Conservation (phyloP, 75 land plant species). For the Pinus taeda region DNA sequence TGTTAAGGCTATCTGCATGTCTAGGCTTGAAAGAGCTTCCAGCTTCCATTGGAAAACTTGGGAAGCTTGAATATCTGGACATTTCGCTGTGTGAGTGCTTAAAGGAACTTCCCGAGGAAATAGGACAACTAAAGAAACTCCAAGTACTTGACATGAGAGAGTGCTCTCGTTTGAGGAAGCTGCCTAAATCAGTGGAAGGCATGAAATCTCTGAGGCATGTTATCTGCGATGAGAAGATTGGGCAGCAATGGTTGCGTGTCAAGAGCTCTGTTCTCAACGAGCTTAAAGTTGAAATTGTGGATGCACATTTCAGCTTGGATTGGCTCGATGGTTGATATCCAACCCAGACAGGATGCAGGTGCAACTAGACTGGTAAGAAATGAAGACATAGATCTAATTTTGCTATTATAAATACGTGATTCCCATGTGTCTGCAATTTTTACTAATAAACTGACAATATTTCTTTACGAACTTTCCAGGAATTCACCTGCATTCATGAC, state of each 20-base stretch:
- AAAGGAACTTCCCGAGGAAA: slow-evolving; percentile 37
- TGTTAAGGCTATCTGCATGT: slow-evolving; percentile 47
- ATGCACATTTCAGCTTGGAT: slow-evolving; percentile 35
- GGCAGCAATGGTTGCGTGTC: slow-evolving; percentile 22
- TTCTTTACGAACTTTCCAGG: background rate
- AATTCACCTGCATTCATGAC: too few species aligned
- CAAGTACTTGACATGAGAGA: slow-evolving; percentile 67
- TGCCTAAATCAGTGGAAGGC: slow-evolving; percentile 23
- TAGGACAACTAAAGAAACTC: slow-evolving; percentile 28
- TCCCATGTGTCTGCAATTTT: background rate
- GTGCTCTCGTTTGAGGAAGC: slow-evolving; percentile 30
- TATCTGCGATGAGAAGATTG: slow-evolving; percentile 52
- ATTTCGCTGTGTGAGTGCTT: slow-evolving; percentile 45
- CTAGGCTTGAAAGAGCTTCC: slow-evolving; percentile 39
- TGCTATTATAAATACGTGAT: background rate
- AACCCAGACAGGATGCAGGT: background rate
- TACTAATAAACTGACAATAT: background rate
- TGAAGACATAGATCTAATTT: background rate
- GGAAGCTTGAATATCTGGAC: slow-evolving; percentile 38
- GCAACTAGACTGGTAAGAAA: background rate
- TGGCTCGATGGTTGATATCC: slow-evolving; percentile 40
- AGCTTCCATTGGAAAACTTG: slow-evolving; percentile 24
- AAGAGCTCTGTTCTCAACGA: slow-evolving; percentile 14
- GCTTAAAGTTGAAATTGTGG: slow-evolving; percentile 39
- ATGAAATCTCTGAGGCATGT: slow-evolving; percentile 35